These are phyloP conservation scores for Metarhizium album DNA, from an alignment of 2,329 filamentous ascomycete genomes.

Conservation along the genomic window DNA sequence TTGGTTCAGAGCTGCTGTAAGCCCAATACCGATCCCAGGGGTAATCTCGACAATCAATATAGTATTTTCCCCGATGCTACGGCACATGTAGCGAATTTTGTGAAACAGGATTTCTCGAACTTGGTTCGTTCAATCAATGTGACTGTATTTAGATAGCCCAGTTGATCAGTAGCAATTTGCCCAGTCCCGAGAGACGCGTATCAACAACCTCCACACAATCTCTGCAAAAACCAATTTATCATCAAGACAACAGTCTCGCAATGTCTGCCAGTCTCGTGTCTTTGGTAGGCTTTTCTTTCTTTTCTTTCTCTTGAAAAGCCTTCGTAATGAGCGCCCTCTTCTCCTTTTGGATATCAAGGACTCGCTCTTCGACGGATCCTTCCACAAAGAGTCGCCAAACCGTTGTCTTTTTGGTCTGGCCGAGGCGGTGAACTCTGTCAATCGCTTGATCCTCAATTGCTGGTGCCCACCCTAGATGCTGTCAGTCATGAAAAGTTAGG, in stretches of 20 bases:
- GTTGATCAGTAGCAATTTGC: too few relatives aligned
- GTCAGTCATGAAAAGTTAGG: conserved; percentile 1
- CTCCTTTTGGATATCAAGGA: conserved; percentile 65
- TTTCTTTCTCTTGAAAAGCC: conserved; percentile 63
- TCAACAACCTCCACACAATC: too few relatives aligned
- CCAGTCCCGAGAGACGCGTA: too few relatives aligned
- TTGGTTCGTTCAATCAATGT: too few relatives aligned
- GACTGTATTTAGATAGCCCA: too few relatives aligned
- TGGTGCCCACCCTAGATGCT: conserved; percentile 65
- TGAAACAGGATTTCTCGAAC: too few relatives aligned
- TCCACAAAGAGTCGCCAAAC: conserved; percentile 79
- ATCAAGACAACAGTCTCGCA: conserved; percentile 32
- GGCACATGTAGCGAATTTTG: too few relatives aligned
- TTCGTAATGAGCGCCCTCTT: conserved; percentile 70
- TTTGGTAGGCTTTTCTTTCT: conserved; percentile 40
- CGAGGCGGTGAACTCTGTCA: conserved; percentile 76
- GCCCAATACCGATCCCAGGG: too few relatives aligned
- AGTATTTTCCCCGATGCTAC: too few relatives aligned
- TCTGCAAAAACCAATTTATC: neutral
- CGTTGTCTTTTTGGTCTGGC: conserved; percentile 67
- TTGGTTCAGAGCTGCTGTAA: too few relatives aligned
- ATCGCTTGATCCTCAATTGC: conserved; percentile 88
- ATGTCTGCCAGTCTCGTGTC: conserved; percentile 48
- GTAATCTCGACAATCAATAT: too few relatives aligned
- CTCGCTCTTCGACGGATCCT: conserved; percentile 67